These are phyloP conservation scores for Peniophora sp. DNA, from an alignment of 1,284 basidiomycete genomes.

Conservation along the genomic window DNA sequence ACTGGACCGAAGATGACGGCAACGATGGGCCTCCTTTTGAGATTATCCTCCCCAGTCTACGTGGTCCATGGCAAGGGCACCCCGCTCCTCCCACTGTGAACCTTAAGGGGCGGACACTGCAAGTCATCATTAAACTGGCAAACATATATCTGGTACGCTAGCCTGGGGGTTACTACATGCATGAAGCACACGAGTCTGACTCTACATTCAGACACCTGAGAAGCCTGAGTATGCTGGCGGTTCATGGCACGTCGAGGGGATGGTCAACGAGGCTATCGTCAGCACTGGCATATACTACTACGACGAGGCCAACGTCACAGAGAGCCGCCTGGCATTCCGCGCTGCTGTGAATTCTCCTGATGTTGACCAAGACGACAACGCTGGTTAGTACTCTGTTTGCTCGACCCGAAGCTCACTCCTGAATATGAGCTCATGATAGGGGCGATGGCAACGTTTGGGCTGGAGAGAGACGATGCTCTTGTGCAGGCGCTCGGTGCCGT, in stretches of 20 bases:
- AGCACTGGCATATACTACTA: conserved; percentile 1
- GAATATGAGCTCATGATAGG: too few species aligned
- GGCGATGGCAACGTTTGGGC: too few species aligned
- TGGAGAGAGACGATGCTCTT: not conserved
- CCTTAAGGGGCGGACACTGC: not conserved
- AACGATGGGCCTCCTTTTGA: not conserved
- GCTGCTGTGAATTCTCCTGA: not conserved
- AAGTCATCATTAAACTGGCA: conserved; percentile 1
- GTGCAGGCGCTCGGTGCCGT: conserved; percentile 26
- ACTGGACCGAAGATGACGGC: not conserved
- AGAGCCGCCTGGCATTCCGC: not conserved
- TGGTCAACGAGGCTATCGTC: conserved; percentile 1
- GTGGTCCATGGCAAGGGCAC: not conserved
- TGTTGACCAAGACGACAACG: not conserved
- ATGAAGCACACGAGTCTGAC: too few species aligned
- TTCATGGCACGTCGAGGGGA: conserved; percentile 1
- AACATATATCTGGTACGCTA: not conserved
- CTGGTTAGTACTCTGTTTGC: not conserved
- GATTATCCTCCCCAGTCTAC: not conserved
- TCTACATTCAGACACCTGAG: too few species aligned
- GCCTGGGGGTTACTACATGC: too few species aligned
- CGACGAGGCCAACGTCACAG: not conserved
- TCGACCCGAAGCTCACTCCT: too few species aligned
- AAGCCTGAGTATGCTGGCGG: not conserved
- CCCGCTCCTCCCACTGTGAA: not conserved